phyloP scores from a whole-genome alignment of 2,329 filamentous ascomycete species.

The Emydomyces testavorans region DNA sequence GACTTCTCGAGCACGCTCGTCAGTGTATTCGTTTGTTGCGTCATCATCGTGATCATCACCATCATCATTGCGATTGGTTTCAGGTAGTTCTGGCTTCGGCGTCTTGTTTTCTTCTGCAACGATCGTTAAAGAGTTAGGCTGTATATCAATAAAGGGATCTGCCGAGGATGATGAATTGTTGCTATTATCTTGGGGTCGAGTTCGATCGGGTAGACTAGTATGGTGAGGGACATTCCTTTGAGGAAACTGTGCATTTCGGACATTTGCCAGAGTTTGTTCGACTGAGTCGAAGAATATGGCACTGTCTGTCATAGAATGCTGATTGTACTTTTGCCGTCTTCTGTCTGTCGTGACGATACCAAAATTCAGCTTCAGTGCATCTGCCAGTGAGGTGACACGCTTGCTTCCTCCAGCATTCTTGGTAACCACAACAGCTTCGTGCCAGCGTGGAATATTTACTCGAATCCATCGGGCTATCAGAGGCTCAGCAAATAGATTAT shows the following conservation, averaged over 20 bases:
- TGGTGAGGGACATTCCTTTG: background rate
- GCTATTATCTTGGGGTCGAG: conserved; percentile 7
- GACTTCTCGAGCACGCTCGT: conserved; percentile 75
- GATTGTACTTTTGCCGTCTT: conserved; percentile 38
- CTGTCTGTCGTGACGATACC: conserved; percentile 65
- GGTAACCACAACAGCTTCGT: conserved; percentile 83
- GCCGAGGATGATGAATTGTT: background rate
- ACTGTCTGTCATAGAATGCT: conserved; percentile 60
- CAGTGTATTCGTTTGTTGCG: conserved; percentile 49
- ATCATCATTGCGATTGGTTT: background rate
- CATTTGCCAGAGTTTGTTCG: conserved; percentile 30
- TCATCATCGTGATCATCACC: conserved; percentile 3
- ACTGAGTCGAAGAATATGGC: conserved; percentile 60
- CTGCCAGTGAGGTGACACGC: conserved; percentile 86
- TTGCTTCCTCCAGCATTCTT: conserved; percentile 98
- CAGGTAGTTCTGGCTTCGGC: background rate
- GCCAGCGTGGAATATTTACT: conserved; percentile 76
- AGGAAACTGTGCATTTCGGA: conserved; percentile 16
- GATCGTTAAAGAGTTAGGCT: background rate
- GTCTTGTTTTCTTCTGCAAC: conserved; percentile 6
- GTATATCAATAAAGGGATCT: conserved; percentile 3
- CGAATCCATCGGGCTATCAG: conserved; percentile 93
- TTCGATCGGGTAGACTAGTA: conserved; percentile 3
- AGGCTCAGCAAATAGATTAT: conserved; percentile 93
- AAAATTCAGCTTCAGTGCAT: conserved; percentile 93